phyloP scores from a whole-genome alignment of 495 filamentous ascomycete species.

The Talaromyces nanjingensis region DNA sequence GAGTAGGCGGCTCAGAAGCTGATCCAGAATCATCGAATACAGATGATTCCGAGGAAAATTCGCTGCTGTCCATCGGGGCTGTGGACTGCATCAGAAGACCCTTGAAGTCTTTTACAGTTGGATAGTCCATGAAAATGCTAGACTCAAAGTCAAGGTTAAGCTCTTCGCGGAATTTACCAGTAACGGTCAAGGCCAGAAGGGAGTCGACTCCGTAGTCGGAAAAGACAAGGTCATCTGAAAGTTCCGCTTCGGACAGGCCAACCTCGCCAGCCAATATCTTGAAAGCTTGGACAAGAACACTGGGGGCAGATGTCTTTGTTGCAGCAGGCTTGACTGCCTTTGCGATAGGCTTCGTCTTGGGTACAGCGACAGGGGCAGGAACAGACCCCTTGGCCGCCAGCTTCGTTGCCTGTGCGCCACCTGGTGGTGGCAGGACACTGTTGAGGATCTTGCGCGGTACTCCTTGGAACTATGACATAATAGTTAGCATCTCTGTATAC shows the following conservation, averaged over 20 bases:
- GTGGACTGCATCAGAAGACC: slow-evolving; percentile 5
- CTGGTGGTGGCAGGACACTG: slow-evolving; percentile 53
- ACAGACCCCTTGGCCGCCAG: slow-evolving; percentile 20
- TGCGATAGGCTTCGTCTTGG: slow-evolving; percentile 29
- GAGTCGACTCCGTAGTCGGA: slow-evolving; percentile 45
- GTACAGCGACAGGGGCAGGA: slow-evolving; percentile 24
- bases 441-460: slow-evolving; percentile 63
- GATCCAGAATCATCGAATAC: slow-evolving; percentile 4
- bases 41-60: slow-evolving; percentile 2
- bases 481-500: neutral
- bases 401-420: slow-evolving; percentile 25
- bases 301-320: slow-evolving; percentile 18
- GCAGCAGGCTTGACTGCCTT: slow-evolving; percentile 25
- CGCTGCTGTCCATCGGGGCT: slow-evolving; percentile 1
- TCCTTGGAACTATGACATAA: slow-evolving; percentile 51
- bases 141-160: slow-evolving; percentile 28
- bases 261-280: slow-evolving; percentile 39
- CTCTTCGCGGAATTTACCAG: slow-evolving; percentile 30
- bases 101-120: slow-evolving; percentile 46
- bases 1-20: neutral
- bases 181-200: slow-evolving; percentile 38
- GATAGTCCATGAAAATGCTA: slow-evolving; percentile 43
- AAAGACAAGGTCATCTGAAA: slow-evolving; percentile 26
- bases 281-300: slow-evolving; percentile 20
- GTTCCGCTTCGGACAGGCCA: slow-evolving; percentile 30